phyloP scores from a whole-genome alignment of 2,329 filamentous ascomycete species.

The Capronia coronata region DNA sequence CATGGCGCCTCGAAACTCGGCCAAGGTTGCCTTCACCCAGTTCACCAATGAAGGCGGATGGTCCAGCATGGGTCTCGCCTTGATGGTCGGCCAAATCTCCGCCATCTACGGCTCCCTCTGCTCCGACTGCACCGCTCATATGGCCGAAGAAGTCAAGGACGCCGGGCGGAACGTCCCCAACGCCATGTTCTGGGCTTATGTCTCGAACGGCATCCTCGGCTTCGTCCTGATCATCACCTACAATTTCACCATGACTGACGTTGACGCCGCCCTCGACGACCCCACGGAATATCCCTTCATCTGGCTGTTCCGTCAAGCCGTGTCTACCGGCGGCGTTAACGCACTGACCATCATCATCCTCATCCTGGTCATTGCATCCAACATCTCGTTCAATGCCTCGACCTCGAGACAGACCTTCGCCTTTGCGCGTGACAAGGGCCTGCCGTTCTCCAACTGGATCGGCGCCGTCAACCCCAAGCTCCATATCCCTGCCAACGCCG shows the following conservation, averaged over 20 bases:
- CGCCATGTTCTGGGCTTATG: slow-evolving; percentile 38
- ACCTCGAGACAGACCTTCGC: slow-evolving; percentile 39
- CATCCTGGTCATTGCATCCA: slow-evolving; percentile 36
- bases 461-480: slow-evolving; percentile 17
- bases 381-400: slow-evolving; percentile 36
- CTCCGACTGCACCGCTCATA: slow-evolving; percentile 32
- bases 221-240: slow-evolving; percentile 42
- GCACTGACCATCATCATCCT: slow-evolving; percentile 39
- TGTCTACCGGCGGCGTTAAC: slow-evolving; percentile 29
- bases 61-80: slow-evolving; percentile 33
- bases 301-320: slow-evolving; percentile 40
- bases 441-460: slow-evolving; percentile 39
- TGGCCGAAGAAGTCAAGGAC: slow-evolving; percentile 46
- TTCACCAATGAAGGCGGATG: slow-evolving; percentile 38
- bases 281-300: slow-evolving; percentile 43
- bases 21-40: slow-evolving; percentile 33
- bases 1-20: slow-evolving; percentile 31
- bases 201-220: slow-evolving; percentile 41
- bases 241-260: slow-evolving; percentile 35
- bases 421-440: slow-evolving; percentile 41
- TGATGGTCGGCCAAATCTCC: slow-evolving; percentile 36
- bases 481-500: slow-evolving; percentile 24
- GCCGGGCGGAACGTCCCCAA: slow-evolving; percentile 42
- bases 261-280: slow-evolving; percentile 35
- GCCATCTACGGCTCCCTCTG: slow-evolving; percentile 32